Conservation (phyloP, 2,329 filamentous ascomycete species). For the Aschersonia sp. region DNA sequence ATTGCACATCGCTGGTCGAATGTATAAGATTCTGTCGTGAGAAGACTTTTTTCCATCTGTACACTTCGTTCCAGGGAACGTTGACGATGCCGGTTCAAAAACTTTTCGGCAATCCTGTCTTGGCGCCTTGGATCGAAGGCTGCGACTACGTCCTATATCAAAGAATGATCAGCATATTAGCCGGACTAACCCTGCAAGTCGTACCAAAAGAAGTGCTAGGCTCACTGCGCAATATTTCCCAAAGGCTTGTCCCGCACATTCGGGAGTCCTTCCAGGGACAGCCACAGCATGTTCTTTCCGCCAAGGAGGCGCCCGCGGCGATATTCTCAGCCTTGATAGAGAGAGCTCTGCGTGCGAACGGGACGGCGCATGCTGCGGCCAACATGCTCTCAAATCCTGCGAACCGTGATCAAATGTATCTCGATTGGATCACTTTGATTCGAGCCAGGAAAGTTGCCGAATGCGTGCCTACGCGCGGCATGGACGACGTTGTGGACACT, state of each 20-base stretch:
- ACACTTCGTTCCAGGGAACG: constrained; percentile 89
- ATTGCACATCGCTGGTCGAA: constrained; percentile 90
- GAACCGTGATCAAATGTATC: constrained; percentile 89
- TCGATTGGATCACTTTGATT: constrained; percentile 67
- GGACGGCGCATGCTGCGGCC: constrained; percentile 84
- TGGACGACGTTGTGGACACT: constrained; percentile 52
- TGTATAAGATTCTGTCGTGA: constrained; percentile 93
- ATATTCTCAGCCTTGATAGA: constrained; percentile 79
- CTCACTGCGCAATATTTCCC: constrained; percentile 75
- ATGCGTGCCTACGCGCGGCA: constrained; percentile 44
- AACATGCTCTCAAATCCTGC: constrained; percentile 83
- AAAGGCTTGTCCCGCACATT: constrained; percentile 68
- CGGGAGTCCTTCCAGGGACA: constrained; percentile 74
- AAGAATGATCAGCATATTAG: constrained; percentile 87
- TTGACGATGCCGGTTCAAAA: constrained; percentile 95
- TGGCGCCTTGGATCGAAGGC: constrained; percentile 88
- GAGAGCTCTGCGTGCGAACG: constrained; percentile 79
- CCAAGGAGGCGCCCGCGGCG: constrained; percentile 77
- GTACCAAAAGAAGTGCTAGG: constrained; percentile 79
- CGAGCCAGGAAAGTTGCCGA: constrained; percentile 49
- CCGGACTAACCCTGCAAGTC: constrained; percentile 78
- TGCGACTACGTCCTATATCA: constrained; percentile 95
- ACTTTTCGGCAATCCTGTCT: constrained; percentile 63
- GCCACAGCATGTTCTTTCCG: constrained; percentile 70
- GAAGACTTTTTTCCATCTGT: constrained; percentile 90